Evolutionary conservation across 139 green algal genomes (phyloP).

Genomic region (Chlorella sp.): DNA sequence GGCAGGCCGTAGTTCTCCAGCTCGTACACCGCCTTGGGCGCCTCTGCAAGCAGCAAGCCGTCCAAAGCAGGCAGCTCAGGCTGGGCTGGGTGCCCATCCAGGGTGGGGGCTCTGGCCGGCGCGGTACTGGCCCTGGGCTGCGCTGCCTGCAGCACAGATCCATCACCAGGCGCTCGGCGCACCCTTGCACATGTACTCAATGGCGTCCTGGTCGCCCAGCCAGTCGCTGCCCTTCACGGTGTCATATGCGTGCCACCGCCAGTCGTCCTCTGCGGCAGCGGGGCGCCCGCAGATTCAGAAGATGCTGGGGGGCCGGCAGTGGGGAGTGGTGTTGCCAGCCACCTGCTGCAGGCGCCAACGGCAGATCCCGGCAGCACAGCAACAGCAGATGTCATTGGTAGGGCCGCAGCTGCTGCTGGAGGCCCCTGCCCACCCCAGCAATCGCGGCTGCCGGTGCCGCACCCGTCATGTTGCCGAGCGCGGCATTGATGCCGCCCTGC

Average conservation of each 20-base stretch:
- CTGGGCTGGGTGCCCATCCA: no score
- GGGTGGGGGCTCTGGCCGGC: no score
- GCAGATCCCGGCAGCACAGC: not conserved
- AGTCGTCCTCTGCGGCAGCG: conserved; percentile 85
- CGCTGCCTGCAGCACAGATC: not conserved
- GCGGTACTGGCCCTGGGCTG: no score
- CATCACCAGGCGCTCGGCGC: conserved; percentile 74
- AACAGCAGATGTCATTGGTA: not conserved
- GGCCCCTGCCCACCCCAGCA: not conserved
- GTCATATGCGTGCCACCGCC: conserved; percentile 99
- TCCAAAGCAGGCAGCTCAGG: no score
- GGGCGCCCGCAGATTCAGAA: not conserved
- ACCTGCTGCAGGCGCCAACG: not conserved
- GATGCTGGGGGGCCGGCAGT: not conserved
- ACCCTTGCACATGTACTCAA: conserved; percentile 91
- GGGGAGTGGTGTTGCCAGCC: not conserved
- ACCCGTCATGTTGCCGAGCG: conserved; percentile 96
- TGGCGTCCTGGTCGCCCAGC: conserved; percentile 94
- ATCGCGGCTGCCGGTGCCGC: not conserved
- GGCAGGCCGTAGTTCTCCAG: conserved; percentile 99
- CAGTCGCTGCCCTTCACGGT: conserved; percentile 99
- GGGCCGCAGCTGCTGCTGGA: not conserved
- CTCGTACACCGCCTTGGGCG: conserved; percentile 81
- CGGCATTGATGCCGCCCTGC: conserved; percentile 99
- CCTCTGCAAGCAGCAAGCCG: not conserved